Evolutionary conservation across 2,329 filamentous ascomycete genomes (phyloP), one percentile per base, ranked within the genome.

Genomic region (Colletotrichum sp.): DNA sequence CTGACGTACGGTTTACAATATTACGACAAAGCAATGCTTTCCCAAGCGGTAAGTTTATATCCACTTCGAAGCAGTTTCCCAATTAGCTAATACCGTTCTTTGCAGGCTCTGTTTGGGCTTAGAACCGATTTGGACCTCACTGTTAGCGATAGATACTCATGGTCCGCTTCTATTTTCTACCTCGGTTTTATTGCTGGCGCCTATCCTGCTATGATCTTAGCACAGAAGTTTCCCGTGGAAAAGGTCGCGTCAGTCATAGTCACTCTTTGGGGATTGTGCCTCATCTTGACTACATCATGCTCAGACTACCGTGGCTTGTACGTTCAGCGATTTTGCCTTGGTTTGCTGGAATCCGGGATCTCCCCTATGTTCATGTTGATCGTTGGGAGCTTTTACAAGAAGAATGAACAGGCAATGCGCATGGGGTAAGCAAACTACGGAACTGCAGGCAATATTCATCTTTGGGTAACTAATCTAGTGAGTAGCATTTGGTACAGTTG

Each of bases 321-420:
- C 72, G 80, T 79, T 3, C 82, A 82, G 13, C 77, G 85, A 3
- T 86, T 86, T 78, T 83, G 85, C 59, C 79, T 86, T 3, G 85
- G 84, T 3, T 73, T 85, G 3, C 80, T 85, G 30, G 85, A 86
- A 76, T 81, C 76, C 26, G 82, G 78, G 65, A 81, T 81, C 24
- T 83, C 77, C 70, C 84, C 78, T 64, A 84, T 81, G 10, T 86
- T 85, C 57, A 84, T 86, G 64, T 79, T 86, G 18, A 78, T 86
- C 3, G 84, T 85, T 62, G 83, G 81, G 4, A 82, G 85, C 24
- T 86, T 84, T 85, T 86, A 85, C 59, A 85, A 83, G 3, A 81
- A 84, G 24, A 78, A 81, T 6, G 84, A 86, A 63, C 84, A 86
- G 63, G 83, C 83, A 4, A 79, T 82, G 28, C 80, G 84, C 8